Base-by-base conservation (phyloP, 2,329 filamentous ascomycete genomes). In the Bisporella sp. region DNA sequence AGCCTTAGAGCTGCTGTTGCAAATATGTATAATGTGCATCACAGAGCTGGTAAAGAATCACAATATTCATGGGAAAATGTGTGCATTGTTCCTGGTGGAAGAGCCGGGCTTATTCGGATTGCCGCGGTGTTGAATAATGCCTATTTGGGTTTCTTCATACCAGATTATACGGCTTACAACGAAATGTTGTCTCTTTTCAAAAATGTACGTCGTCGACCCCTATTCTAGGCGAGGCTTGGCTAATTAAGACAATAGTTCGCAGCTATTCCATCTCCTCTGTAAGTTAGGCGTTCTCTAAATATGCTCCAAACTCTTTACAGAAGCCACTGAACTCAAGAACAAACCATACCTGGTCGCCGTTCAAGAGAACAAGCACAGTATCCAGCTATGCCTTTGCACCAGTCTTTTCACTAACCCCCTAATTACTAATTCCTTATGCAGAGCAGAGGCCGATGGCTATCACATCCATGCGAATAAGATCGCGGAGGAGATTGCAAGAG, bases 31-130 rank as follows among this genome's bases (percentile, higher is more conserved):
- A 97, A 97, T 64, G 86, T 85, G 68, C 87, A 92, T 69, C 92
- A 96, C 64, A 84, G 92, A 57, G 73, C 92, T 71, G 89, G 87
- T 64, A 95, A 93, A 73, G 77, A 82, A 8, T 92, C 86, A 69
- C 78, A 95, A 71, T 97, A 97, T 69, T 95, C 88, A 5, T 96
- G 89, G 87, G 92, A 97, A 75, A 97, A 97, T 68, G 92, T 96
- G 13, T 91, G 88, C 67, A 95, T 97, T 66, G 92, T 97, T 4
- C 92, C 92, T 43, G 91, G 91, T 68, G 92, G 92, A 39, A 82
- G 92, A 62, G 92, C 92, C 33, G 92, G 92, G 45, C 74, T 97
- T 70, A 96, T 96, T 67, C 82, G 92, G 61, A 96, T 97, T 66
- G 92, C 92, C 21, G 92, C 92, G 47, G 90, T 97, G 5, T 72